phyloP scores from a whole-genome alignment of 1,284 basidiomycete species.

The Ustilago sp. region DNA sequence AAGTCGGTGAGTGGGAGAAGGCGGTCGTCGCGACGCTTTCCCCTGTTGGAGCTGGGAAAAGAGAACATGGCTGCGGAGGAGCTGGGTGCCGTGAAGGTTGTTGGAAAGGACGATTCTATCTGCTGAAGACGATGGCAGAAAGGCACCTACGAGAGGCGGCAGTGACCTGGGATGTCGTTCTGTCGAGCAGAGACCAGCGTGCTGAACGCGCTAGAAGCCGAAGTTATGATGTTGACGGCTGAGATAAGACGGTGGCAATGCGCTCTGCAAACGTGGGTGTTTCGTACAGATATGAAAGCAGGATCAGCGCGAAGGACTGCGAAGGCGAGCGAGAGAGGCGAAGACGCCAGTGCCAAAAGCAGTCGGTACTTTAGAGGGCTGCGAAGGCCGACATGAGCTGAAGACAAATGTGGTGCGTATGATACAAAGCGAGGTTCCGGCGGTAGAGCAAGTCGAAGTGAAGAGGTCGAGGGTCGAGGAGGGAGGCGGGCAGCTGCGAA shows the following conservation, averaged over 20 bases:
- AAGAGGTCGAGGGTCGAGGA: background rate
- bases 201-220: too few relatives aligned
- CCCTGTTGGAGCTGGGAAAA: conserved; percentile 20
- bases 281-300: background rate
- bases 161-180: too few relatives aligned
- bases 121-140: too few relatives aligned
- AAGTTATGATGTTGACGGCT: background rate
- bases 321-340: background rate
- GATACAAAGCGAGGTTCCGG: background rate
- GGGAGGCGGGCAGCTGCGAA: background rate
- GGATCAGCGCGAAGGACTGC: background rate
- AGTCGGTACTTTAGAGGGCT: background rate
- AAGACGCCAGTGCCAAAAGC: background rate
- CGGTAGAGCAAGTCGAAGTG: background rate
- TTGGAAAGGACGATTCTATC: background rate
- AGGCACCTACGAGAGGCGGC: too few relatives aligned
- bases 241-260: background rate
- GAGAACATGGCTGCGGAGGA: conserved; percentile 20
- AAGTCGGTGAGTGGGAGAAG: conserved; percentile 30
- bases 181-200: too few relatives aligned
- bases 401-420: background rate
- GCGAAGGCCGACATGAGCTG: background rate
- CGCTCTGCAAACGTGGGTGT: too few relatives aligned
- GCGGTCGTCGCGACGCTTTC: conserved; percentile 26
- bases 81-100: background rate